These are phyloP conservation scores for Benincasa hispida DNA, from an alignment of 306 rosid genomes.

Conservation along the genomic window DNA sequence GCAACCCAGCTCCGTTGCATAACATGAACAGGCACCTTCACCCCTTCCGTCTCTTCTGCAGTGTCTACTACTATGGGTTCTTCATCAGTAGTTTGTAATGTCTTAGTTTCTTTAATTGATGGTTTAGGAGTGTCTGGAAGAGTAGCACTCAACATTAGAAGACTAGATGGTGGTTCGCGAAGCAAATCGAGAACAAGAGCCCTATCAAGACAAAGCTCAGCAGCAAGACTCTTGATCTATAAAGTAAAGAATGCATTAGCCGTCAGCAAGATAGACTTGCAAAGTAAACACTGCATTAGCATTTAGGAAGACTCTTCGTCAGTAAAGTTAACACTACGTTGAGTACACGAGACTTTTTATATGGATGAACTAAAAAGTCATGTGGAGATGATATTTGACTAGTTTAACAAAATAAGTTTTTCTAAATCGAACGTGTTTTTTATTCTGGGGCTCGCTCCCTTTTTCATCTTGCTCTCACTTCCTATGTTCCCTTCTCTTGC, in stretches of 20 bases:
- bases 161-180: conserved; percentile 77
- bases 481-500: not conserved
- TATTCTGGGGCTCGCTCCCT: no score
- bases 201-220: conserved; percentile 89
- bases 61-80: conserved; percentile 18
- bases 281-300: not conserved
- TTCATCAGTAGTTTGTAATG: conserved; percentile 23
- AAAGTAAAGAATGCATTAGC: not conserved
- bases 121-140: conserved; percentile 47
- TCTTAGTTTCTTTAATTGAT: conserved; percentile 22
- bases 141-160: conserved; percentile 67
- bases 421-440: no score
- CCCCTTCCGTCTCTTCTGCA: conserved; percentile 17
- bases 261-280: not conserved
- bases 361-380: no score
- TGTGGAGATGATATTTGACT: no score
- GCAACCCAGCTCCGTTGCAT: conserved; percentile 52
- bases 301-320: not conserved
- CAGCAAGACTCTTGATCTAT: conserved; percentile 84
- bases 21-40: conserved; percentile 52
- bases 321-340: not conserved
- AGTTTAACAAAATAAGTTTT: no score
- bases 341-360: not conserved
- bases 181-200: conserved; percentile 69
- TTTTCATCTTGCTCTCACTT: no score